Evolutionary conservation across 2,329 filamentous ascomycete genomes (phyloP).

Genomic region (Podosphaera fusca): DNA sequence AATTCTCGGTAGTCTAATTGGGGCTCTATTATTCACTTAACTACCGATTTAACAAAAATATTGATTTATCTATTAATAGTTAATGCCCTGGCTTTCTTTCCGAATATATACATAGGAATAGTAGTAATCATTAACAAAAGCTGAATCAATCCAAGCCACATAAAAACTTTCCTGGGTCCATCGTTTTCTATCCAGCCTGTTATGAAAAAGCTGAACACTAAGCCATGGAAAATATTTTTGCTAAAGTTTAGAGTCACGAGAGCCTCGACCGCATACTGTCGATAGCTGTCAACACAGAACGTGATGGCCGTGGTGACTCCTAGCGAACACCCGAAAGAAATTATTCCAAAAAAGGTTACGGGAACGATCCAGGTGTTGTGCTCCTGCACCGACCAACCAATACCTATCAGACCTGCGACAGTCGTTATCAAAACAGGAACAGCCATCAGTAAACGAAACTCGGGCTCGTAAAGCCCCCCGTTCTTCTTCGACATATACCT

Average conservation of each 20-base stretch:
- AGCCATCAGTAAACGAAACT: slow-evolving; percentile 79
- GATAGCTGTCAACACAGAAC: slow-evolving; percentile 80
- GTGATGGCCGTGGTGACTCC: slow-evolving; percentile 84
- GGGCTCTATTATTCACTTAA: no score
- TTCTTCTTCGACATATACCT: slow-evolving; percentile 63
- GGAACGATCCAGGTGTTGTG: slow-evolving; percentile 72
- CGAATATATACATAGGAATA: slow-evolving; percentile 84
- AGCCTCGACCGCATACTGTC: slow-evolving; percentile 82
- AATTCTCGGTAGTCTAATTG: no score
- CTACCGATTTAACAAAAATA: no score
- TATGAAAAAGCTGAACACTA: slow-evolving; percentile 76
- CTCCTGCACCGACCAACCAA: slow-evolving; percentile 71
- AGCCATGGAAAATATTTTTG: slow-evolving; percentile 82
- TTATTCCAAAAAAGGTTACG: slow-evolving; percentile 75
- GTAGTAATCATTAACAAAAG: slow-evolving; percentile 48
- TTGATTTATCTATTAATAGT: slow-evolving; percentile 48
- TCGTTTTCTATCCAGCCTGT: slow-evolving; percentile 57
- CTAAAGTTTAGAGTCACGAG: slow-evolving; percentile 83
- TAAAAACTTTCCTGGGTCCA: slow-evolving; percentile 55
- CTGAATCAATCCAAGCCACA: slow-evolving; percentile 72
- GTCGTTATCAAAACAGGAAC: slow-evolving; percentile 58
- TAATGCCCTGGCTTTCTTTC: slow-evolving; percentile 85
- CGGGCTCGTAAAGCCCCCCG: slow-evolving; percentile 84
- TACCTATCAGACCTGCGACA: slow-evolving; percentile 73
- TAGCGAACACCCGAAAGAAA: slow-evolving; percentile 78